Percentiles rank a stretch among this genome's conserved stretches.
Evolutionary conservation across 768 basidiomycete species (phyloP).

Genomic region (Tricholoma furcatifolium): DNA sequence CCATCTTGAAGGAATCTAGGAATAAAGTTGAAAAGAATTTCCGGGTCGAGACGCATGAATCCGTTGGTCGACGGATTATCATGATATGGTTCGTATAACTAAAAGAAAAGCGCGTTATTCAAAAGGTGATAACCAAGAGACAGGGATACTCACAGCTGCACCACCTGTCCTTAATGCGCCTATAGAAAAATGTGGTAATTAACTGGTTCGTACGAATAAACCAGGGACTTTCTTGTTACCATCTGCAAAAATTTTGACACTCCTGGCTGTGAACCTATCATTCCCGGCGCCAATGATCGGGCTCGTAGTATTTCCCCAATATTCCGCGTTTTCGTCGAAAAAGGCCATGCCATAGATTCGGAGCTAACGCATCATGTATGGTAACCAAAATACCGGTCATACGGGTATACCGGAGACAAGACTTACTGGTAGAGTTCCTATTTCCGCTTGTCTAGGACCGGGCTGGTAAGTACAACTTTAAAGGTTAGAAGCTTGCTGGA

Average conservation of each 20-base stretch:
- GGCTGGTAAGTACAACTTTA: slow-evolving; percentile 6
- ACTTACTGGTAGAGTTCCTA: slow-evolving; percentile 59
- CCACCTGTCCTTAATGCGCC: slow-evolving; percentile 89
- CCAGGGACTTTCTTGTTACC: slow-evolving; percentile 36
- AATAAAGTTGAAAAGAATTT: slow-evolving; percentile 61
- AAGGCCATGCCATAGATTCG: slow-evolving; percentile 78
- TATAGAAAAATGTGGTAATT: slow-evolving; percentile 22
- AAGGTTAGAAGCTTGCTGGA: neutral
- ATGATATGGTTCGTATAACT: slow-evolving; percentile 81
- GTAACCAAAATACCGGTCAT: neutral
- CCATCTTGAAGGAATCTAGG: slow-evolving; percentile 72
- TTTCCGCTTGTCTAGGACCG: slow-evolving; percentile 54
- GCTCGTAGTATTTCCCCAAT: slow-evolving; percentile 68
- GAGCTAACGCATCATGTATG: slow-evolving; percentile 41
- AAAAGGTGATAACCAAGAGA: neutral
- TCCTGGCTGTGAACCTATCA: slow-evolving; percentile 66
- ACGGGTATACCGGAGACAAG: neutral
- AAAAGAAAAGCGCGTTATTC: slow-evolving; percentile 6
- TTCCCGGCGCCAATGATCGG: slow-evolving; percentile 58
- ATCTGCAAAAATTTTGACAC: slow-evolving; percentile 78
- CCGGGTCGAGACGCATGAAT: slow-evolving; percentile 69
- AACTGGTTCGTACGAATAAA: slow-evolving; percentile 2
- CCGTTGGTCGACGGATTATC: slow-evolving; percentile 77
- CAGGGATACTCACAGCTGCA: slow-evolving; percentile 58
- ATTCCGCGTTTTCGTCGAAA: slow-evolving; percentile 63